Percentiles rank a stretch among this genome's conserved stretches.
phyloP scores from a whole-genome alignment of 257 asterid genomes.

The Fraxinus excelsior region DNA sequence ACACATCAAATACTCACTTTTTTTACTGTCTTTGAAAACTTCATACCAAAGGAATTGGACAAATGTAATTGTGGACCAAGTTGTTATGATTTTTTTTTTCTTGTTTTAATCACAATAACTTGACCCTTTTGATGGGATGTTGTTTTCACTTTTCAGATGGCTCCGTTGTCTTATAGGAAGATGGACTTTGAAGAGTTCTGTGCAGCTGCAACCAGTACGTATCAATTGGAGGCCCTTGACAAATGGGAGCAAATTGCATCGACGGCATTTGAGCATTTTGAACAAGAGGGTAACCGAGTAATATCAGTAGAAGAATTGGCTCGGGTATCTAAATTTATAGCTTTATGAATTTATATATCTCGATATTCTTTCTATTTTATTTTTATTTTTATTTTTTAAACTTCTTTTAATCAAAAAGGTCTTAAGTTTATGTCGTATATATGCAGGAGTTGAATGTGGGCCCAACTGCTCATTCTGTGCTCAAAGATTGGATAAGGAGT shows the following conservation, averaged over 20 bases:
- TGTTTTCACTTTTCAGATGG: slow-evolving; percentile 50
- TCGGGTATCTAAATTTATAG: slow-evolving; percentile 47
- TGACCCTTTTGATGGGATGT: not conserved
- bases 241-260: slow-evolving; percentile 82
- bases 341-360: not conserved
- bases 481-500: slow-evolving; percentile 75
- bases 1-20: not conserved
- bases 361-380: not conserved
- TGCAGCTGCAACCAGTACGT: slow-evolving; percentile 88
- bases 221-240: slow-evolving; percentile 84
- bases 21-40: not conserved
- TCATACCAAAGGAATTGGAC: not conserved
- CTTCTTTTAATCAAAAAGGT: not conserved
- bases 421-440: not conserved
- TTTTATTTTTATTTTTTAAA: not conserved
- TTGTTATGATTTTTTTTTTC: not conserved
- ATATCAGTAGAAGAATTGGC: slow-evolving; percentile 83
- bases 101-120: not conserved
- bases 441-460: slow-evolving; percentile 87
- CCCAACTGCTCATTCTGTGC: slow-evolving; percentile 64
- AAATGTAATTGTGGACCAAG: not conserved
- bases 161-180: slow-evolving; percentile 64
- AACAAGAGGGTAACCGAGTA: slow-evolving; percentile 76
- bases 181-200: slow-evolving; percentile 87
- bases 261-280: slow-evolving; percentile 71